These are phyloP conservation scores for Acrasis kona DNA, from an alignment of 78 protist genomes.

Conservation along the genomic window DNA sequence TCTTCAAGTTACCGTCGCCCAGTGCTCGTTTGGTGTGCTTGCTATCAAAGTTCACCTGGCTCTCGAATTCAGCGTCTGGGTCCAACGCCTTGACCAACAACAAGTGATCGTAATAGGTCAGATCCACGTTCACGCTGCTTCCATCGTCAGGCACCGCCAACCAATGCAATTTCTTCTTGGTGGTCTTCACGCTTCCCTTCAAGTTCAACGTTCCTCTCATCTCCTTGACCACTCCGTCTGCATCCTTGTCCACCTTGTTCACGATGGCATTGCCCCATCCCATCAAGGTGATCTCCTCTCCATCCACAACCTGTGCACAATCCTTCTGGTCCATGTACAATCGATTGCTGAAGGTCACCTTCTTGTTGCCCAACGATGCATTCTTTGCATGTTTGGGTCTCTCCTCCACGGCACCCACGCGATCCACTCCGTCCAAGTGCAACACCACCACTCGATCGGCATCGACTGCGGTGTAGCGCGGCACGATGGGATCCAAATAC, in stretches of 20 bases:
- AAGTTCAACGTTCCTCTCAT: conserved; percentile 35
- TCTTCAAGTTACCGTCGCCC: background rate
- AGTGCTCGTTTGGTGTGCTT: background rate
- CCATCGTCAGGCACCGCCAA: conserved; percentile 29
- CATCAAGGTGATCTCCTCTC: conserved; percentile 87
- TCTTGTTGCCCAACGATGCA: conserved; percentile 65
- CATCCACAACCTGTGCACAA: conserved; percentile 37
- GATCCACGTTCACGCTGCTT: conserved; percentile 13
- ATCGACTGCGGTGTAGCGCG: conserved; percentile 34
- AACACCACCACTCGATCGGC: conserved; percentile 8
- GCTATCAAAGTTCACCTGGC: conserved; percentile 31
- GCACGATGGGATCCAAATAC: conserved; percentile 72
- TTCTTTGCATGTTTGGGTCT: conserved; percentile 64
- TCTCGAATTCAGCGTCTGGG: conserved; percentile 46
- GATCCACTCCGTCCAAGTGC: conserved; percentile 51
- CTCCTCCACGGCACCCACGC: background rate
- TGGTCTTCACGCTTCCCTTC: conserved; percentile 68
- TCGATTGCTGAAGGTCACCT: background rate
- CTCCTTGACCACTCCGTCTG: conserved; percentile 3
- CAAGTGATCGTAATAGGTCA: conserved; percentile 56
- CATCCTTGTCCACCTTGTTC: conserved; percentile 10
- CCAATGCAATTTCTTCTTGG: conserved; percentile 86
- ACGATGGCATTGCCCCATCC: conserved; percentile 87
- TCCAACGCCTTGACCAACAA: conserved; percentile 67
- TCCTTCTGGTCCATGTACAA: conserved; percentile 64